Evolutionary conservation across 208 protist species (phyloP).

Genomic region (Trypanosoma congolense): DNA sequence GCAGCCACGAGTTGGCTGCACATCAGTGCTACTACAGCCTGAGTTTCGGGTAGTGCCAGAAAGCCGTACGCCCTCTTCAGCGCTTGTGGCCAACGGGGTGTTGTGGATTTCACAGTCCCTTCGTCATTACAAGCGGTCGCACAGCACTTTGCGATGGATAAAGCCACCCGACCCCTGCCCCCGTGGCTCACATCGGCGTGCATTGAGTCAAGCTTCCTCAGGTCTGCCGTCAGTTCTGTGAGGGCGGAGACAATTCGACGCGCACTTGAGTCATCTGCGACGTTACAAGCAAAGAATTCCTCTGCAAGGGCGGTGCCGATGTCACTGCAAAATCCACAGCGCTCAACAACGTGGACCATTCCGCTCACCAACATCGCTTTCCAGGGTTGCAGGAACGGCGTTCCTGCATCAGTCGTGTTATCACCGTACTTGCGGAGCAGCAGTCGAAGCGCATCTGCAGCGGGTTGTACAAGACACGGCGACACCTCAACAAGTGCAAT

Average conservation of each 20-base stretch:
- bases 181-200: constrained; percentile 1
- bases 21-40: constrained; percentile 43
- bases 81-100: constrained; percentile 28
- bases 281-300: constrained; percentile 39
- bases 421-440: constrained; percentile 20
- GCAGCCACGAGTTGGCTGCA: constrained; percentile 38
- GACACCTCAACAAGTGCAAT: constrained; percentile 52
- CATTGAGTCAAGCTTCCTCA: constrained; percentile 45
- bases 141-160: constrained; percentile 23
- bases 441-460: constrained; percentile 33
- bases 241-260: constrained; percentile 44
- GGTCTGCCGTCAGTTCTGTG: constrained; percentile 41
- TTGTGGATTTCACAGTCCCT: background rate
- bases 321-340: constrained; percentile 36
- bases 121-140: background rate
- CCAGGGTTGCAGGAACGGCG: constrained; percentile 40
- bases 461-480: constrained; percentile 46
- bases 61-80: constrained; percentile 17
- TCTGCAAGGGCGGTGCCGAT: constrained; percentile 43
- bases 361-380: constrained; percentile 51
- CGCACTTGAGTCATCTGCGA: constrained; percentile 49
- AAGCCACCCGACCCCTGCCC: constrained; percentile 31
- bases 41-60: constrained; percentile 32
- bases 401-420: background rate
- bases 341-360: constrained; percentile 46